Base-by-base conservation (phyloP, 495 filamentous ascomycete genomes). In the Trichoderma virens region DNA sequence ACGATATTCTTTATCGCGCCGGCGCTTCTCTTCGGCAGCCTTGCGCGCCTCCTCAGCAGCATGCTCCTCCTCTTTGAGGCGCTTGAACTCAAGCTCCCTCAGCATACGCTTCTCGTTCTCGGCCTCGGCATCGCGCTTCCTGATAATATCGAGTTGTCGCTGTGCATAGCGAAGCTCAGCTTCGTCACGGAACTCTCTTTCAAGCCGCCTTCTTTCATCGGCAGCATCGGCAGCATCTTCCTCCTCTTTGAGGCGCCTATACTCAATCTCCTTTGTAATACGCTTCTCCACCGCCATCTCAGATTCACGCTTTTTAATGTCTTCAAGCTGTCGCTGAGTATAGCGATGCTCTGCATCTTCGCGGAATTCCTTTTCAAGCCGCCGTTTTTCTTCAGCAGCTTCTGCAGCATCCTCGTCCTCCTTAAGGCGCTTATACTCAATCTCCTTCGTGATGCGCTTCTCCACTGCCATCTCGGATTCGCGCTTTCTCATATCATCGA, bases 241-340 rank as follows among this genome's bases (percentile, higher is more conserved):
- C 71, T 89, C 85, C 60, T 82, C 79, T 54, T 81, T 74, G 32
- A 85, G 78, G 68, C 78, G 81, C 72, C 89, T 82, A 13, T 85
- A 77, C 63, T 83, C 76, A 18, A 81, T 63, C 71, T 83, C 79
- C 47, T 74, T 74, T 65, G 76, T 73, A 39, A 86, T 72, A 62
- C 78, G 76, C 59, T 73, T 76, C 64, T 78, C 74, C 13, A 80
- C 74, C 60, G 74, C 71, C 65, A 16, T 60, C 27, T 70, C 64
- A 59, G 75, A 64, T 59, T 74, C 73, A 64, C 79, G 71, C n/a
- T 69, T 68, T 68, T 79, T 79, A 34, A 71, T 78, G 27, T 78
- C 74, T 61, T 81, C 80, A 13, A 77, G 74, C 60, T 79, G 72
- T 64, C 72, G 70, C 61, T 72, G 72, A 60, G 75, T 75, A 1